These are phyloP conservation scores for Ceratocystis smalleyi DNA, from an alignment of 2,329 filamentous ascomycete genomes.

Conservation along the genomic window DNA sequence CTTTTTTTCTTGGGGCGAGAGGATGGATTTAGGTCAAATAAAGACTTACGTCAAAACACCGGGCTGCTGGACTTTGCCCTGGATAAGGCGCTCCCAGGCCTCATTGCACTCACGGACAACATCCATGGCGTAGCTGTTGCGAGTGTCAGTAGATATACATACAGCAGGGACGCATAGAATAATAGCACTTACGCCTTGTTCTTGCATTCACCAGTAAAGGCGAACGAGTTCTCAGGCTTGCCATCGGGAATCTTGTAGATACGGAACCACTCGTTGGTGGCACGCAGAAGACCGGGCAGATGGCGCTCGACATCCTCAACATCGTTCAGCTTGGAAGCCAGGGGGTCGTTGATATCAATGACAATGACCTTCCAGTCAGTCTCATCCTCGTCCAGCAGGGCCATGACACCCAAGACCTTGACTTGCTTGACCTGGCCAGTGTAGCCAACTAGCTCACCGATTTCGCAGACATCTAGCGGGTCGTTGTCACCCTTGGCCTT, in stretches of 20 bases:
- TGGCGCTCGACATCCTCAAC: conserved; percentile 98
- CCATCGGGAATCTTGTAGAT: conserved; percentile 99
- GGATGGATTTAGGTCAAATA: background rate
- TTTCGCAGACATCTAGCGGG: conserved; percentile 98
- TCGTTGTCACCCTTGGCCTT: conserved; percentile 99
- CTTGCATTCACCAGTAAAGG: conserved; percentile 99
- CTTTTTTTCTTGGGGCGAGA: background rate
- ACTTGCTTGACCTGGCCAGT: conserved; percentile 97
- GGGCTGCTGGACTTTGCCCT: conserved; percentile 67
- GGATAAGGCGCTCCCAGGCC: conserved; percentile 92
- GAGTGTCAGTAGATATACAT: conserved; percentile 23
- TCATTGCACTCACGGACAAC: conserved; percentile 91
- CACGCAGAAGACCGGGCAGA: conserved; percentile 86
- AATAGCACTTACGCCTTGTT: conserved; percentile 55
- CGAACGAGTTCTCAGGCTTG: conserved; percentile 99
- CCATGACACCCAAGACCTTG: conserved; percentile 99
- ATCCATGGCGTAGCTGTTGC: conserved; percentile 63
- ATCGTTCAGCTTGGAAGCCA: conserved; percentile 92
- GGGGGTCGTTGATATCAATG: conserved; percentile 93
- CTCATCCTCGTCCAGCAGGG: conserved; percentile 96
- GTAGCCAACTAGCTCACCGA: conserved; percentile 94
- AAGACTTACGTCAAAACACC: conserved; percentile 63
- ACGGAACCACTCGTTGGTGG: conserved; percentile 99
- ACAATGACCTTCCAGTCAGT: conserved; percentile 99
- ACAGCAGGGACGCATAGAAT: conserved; percentile 30